Base-by-base conservation (phyloP, 2,329 filamentous ascomycete genomes). In the Beauveria sp. region DNA sequence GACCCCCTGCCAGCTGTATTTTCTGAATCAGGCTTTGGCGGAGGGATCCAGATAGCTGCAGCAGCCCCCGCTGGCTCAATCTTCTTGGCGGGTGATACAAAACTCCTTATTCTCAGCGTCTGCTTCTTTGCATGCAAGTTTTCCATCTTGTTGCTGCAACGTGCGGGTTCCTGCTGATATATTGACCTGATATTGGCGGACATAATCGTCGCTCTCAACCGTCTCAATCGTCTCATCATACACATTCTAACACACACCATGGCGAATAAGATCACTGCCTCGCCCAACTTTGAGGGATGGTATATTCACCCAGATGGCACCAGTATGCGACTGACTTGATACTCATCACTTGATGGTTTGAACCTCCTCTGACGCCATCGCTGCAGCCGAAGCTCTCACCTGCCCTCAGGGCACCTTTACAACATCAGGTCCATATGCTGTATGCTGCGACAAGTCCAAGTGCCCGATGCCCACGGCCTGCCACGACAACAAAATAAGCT, bases 241-340 rank as follows among this genome's bases (percentile, higher is more conserved):
- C 6, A 28, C 18, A 4, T 18, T 43, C 2, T 9, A 1, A 12
- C 28, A n/a, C 5, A 9, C 57, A 59, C 20, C 37, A 53, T 47
- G 50, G 44, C 57, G 14, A 3, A n/a, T 22, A 44, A 43, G 6
- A 40, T 60, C 22, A 60, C 57, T 16, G 50, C 40, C 57, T 46
- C 37, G 12, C 57, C 57, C n/a, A 60, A 60, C 20, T 60, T 60
- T 43, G 57, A 60, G 50, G 57, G 37, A 16, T 60, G 57, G 57
- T 60, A 60, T 12, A 46, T 60, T 30, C 57, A 60, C 47, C 48
- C 48, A 14, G 57, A 60, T 53, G 57, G 57, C 48, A 54, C 50
- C 26, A 54, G 57, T 60, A 54, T 18, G 57, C 41, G 34, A 3
- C n/a, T 9, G 10, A 20, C 56, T 10, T 16, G 8, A 20, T 20